Evolutionary conservation across 2,329 filamentous ascomycete genomes (phyloP).

Genomic region (Verticillium longisporum): DNA sequence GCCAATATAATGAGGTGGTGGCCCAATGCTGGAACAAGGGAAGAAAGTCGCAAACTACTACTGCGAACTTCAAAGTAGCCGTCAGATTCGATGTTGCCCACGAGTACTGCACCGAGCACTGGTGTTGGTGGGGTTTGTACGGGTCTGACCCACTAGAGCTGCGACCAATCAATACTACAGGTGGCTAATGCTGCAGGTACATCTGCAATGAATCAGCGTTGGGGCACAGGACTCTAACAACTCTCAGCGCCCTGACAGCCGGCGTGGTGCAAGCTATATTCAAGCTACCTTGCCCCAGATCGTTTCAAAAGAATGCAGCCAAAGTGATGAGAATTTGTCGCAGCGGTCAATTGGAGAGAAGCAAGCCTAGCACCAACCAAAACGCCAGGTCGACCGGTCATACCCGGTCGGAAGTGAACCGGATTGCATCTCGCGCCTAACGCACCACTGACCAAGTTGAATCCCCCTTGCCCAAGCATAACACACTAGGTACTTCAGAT

Average conservation of each 20-base stretch:
- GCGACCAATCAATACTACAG: not conserved
- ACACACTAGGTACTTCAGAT: no score
- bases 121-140: not conserved
- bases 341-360: not conserved
- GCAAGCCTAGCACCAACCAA: not conserved
- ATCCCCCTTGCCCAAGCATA: not conserved
- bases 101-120: not conserved
- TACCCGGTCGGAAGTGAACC: not conserved
- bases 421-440: not conserved
- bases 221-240: no score
- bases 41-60: not conserved
- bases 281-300: no score
- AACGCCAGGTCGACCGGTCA: not conserved
- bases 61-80: not conserved
- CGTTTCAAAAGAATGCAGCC: not conserved
- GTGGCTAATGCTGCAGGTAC: no score
- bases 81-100: not conserved
- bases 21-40: not conserved
- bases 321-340: not conserved
- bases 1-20: not conserved
- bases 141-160: not conserved
- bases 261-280: no score
- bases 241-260: not conserved
- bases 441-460: not conserved
- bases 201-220: no score